Evolutionary conservation across 2,329 filamentous ascomycete genomes (phyloP).

Genomic region (Sclerotinia glacialis): DNA sequence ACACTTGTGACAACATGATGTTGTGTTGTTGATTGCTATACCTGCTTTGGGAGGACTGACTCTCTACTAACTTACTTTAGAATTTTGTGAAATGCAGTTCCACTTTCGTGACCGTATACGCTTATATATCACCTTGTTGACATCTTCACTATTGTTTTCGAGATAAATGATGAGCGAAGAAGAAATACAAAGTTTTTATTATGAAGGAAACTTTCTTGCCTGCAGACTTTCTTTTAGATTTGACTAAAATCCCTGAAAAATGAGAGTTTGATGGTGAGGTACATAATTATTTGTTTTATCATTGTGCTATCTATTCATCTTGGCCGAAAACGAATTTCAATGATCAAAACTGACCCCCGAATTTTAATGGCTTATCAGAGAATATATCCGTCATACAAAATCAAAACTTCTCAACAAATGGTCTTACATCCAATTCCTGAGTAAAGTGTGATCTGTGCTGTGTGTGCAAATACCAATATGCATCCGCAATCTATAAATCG

Average conservation of each 20-base stretch:
- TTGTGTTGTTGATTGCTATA: conserved; percentile 36
- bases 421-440: conserved; percentile 76
- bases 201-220: conserved; percentile 58
- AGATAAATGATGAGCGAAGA: conserved; percentile 96
- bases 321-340: background rate
- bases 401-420: conserved; percentile 73
- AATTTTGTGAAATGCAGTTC: background rate
- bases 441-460: conserved; percentile 78
- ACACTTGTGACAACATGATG: conserved; percentile 19
- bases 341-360: background rate
- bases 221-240: conserved; percentile 74
- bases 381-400: background rate
- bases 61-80: conserved; percentile 33
- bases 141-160: conserved; percentile 64
- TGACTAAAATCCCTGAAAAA: conserved; percentile 54
- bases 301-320: background rate
- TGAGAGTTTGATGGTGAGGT: conserved; percentile 81
- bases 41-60: conserved; percentile 36
- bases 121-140: conserved; percentile 88
- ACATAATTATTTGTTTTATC: conserved; percentile 49
- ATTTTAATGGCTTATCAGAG: background rate
- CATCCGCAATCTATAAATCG: conserved; percentile 72
- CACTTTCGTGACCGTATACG: conserved; percentile 44
- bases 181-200: conserved; percentile 51
- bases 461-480: conserved; percentile 74